Evolutionary conservation across 306 rosid species (phyloP).

Genomic region (Senna siamea): DNA sequence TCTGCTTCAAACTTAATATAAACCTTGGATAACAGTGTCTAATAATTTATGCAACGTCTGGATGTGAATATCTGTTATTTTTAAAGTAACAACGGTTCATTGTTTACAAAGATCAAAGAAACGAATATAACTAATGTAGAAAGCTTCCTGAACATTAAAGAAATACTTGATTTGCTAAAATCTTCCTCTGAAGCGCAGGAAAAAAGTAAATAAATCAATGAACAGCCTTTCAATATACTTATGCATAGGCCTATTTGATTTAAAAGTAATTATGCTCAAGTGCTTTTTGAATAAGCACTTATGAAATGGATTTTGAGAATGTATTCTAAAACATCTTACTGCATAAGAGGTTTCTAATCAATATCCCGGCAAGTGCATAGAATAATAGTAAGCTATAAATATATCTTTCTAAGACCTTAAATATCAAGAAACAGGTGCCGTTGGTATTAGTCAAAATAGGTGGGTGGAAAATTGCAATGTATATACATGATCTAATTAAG

Average conservation of each 20-base stretch:
- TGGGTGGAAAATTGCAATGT: conserved; percentile 14
- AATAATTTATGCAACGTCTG: conserved; percentile 25
- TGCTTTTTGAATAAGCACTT: conserved; percentile 15
- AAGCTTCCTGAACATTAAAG: neutral
- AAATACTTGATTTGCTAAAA: conserved; percentile 25
- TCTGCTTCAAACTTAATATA: conserved; percentile 1
- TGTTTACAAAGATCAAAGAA: conserved; percentile 22
- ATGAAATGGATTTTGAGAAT: neutral
- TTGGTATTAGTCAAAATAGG: neutral
- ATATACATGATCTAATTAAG: neutral
- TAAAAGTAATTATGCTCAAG: conserved; percentile 4
- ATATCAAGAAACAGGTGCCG: conserved; percentile 17
- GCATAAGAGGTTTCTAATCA: neutral
- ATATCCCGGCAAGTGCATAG: neutral
- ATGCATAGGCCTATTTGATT: neutral
- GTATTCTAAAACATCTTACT: neutral
- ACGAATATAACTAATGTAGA: conserved; percentile 5
- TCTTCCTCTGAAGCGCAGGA: conserved; percentile 4
- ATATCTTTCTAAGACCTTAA: conserved; percentile 15
- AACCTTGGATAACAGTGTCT: neutral
- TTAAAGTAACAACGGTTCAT: no score
- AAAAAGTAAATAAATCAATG: neutral
- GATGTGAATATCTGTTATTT: conserved; percentile 20
- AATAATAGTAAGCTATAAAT: neutral
- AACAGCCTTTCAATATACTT: conserved; percentile 12